Base-by-base conservation (phyloP, 192 early-diverging fungal genomes). In the Coemansia sp. region DNA sequence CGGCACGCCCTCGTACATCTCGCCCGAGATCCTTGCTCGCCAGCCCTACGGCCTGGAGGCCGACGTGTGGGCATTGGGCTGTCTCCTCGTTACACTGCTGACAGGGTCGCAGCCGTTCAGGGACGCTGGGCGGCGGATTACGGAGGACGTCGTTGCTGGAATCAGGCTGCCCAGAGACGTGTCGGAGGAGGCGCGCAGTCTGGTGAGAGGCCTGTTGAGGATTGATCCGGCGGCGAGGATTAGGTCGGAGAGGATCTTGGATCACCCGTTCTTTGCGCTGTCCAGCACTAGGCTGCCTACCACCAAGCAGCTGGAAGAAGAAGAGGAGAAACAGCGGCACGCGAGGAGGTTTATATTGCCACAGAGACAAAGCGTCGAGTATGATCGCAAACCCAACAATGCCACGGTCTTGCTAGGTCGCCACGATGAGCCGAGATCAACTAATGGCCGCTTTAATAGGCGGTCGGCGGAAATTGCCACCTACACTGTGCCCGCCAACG, bases 61-160 rank as follows among this genome's bases (percentile, higher is more conserved):
- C 0, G 91, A 93, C 63, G 77, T 91, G 10, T 93, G 91, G 91
- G 90, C 91, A 0, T 73, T 93, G 0, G 91, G 91, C 1, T 93
- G 91, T 50, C 72, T 93, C 61, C 65, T 93, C 26, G 87, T 90
- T 2, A 91, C 91, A 3, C 68, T 93, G 37, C 68, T 93, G 37
- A 91, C 88, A 0, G 91, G 91, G 11, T 65, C 67, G 26, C 88
- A 89, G 52, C 91, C 91, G 0, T 93, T 93, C 73, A 83, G 87
- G 53, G 77, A 79, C 80, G 3, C 45, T 11, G 33, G 23, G 35
- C 18, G 28, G 2, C 34, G 43, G 2, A 75, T 75, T n/a, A 81
- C 72, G 67, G 43, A 74, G 75, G 33, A 86, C 53, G 3, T 84
- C 69, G 64, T 92, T 72, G 61, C 68, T 26, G 62, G 59, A 11